phyloP scores from a whole-genome alignment of 495 filamentous ascomycete species.

The Pyronema domesticum region DNA sequence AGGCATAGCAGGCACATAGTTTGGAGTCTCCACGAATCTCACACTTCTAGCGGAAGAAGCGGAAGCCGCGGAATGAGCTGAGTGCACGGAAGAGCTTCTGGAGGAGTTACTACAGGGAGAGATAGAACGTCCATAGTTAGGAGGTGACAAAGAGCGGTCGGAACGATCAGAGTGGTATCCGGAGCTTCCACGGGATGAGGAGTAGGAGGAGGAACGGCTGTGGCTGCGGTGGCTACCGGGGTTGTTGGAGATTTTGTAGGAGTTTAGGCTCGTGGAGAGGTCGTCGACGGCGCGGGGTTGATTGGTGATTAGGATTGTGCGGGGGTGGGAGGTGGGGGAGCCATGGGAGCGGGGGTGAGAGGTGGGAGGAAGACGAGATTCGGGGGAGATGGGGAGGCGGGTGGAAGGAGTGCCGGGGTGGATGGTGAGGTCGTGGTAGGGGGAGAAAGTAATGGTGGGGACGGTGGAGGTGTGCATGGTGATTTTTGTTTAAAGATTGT shows the following conservation, averaged over 20 bases:
- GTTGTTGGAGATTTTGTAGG: neutral
- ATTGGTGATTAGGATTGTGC: neutral
- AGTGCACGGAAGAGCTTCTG: neutral
- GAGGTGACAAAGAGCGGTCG: neutral
- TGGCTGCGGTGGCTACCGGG: neutral
- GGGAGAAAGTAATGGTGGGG: neutral
- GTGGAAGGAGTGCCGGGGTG: neutral
- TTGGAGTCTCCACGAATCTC: neutral
- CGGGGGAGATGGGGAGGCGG: neutral
- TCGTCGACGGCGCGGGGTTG: neutral
- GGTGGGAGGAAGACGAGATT: neutral
- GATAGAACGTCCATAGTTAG: neutral
- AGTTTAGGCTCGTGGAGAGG: neutral
- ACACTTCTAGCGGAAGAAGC: neutral
- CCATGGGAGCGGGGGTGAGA: neutral
- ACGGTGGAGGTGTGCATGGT: neutral
- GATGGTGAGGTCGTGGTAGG: neutral
- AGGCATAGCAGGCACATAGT: neutral
- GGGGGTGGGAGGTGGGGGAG: neutral
- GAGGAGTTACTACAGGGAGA: neutral
- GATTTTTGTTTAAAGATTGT: neutral
- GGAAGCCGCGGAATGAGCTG: no score
- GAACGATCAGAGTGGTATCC: no score
- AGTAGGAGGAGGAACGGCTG: conserved; percentile 1
- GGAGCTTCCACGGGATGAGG: neutral